Evolutionary conservation across 495 filamentous ascomycete genomes (phyloP), one percentile per base, ranked within the genome.

Genomic region (Lindgomyces ingoldianus): DNA sequence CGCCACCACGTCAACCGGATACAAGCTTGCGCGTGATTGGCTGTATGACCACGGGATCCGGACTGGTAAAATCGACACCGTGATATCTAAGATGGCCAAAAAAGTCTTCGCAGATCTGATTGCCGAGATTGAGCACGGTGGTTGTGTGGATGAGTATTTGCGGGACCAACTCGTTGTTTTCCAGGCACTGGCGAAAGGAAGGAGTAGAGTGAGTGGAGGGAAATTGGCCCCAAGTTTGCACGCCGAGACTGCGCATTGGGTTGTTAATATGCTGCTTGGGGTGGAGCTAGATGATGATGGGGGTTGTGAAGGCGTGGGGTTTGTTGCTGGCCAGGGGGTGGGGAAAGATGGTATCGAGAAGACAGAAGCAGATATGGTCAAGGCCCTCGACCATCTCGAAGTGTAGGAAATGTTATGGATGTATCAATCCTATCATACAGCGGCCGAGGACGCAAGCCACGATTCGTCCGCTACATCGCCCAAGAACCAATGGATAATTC

Each of bases 121-220:
- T 26, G 70, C 74, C 3, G 88, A 91, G 68, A 70, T 90, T 4
- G 63, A 70, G 9, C 72, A 76, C 44, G 81, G 80, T 0, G 83
- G 82, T 4, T 79, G 78, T 22, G 84, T 91, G 8, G 91, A 95
- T 72, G 81, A 84, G 70, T 78, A 85, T 67, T 83, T 93, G 72
- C 83, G 89, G 72, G 91, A 95, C 74, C 91, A 95, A 69, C 68
- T 95, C 51, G 84, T 93, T 1, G 80, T 94, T 2, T 95, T 93
- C 69, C 90, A 95, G 71, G 88, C 87, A 26, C 76, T 96, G 45
- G 87, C 84, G 11, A 74, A 82, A 39, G 86, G 85, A 0, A 72
- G 63, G 22, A 82, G 81, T 42, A 74, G 69, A 16, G 73, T 81
- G 0, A 49, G 61, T 52, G 72, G 64, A 1, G 70, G 66, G 0